These are phyloP conservation scores for Geotrichum phurueaensis DNA, from an alignment of 1,139 yeast genomes.

Conservation along the genomic window DNA sequence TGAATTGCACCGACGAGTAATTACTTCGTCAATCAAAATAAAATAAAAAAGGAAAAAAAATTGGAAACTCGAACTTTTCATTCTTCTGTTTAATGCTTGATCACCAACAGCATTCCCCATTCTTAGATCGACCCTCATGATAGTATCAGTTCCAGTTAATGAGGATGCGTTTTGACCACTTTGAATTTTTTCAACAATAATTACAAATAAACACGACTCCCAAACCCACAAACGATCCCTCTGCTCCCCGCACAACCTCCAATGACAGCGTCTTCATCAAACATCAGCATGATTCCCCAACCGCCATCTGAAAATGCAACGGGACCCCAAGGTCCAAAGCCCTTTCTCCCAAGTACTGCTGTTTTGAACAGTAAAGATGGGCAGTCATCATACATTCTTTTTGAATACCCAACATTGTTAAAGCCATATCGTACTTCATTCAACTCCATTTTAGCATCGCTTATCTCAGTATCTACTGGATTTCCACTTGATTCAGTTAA, in stretches of 20 bases:
- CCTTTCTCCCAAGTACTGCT: neutral
- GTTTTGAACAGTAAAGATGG: neutral
- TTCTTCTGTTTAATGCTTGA: neutral
- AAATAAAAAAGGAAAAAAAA: neutral
- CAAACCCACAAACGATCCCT: neutral
- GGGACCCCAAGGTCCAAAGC: neutral
- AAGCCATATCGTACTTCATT: constrained; percentile 55
- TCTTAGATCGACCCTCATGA: neutral
- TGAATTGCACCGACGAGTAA: neutral
- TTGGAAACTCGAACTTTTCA: neutral
- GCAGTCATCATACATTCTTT: constrained; percentile 1
- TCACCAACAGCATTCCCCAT: neutral
- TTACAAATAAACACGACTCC: neutral
- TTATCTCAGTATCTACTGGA: constrained; percentile 65
- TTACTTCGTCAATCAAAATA: neutral
- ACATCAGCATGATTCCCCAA: neutral
- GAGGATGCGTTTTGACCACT: neutral
- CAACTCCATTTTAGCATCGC: constrained; percentile 57
- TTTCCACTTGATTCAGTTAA: constrained; percentile 82
- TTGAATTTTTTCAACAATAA: neutral
- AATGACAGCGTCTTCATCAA: neutral
- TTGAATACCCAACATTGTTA: constrained; percentile 40
- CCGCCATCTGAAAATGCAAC: neutral
- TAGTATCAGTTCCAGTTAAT: neutral
- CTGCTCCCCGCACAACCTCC: neutral